phyloP scores from a whole-genome alignment of 2,329 filamentous ascomycete genomes.

The Akanthomyces muscarius region DNA sequence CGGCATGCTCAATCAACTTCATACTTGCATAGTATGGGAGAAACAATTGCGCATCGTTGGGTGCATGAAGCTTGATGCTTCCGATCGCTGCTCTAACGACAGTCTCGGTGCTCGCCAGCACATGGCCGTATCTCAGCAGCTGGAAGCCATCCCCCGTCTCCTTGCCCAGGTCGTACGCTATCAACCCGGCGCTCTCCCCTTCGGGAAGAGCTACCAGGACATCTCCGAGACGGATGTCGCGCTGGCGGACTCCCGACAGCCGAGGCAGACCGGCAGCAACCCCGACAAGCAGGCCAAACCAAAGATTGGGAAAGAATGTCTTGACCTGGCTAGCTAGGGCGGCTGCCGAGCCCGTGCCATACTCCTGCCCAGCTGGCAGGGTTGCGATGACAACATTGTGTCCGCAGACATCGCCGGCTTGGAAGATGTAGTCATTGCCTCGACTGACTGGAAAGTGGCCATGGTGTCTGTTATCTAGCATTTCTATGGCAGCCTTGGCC shows the following conservation, averaged over 20 bases:
- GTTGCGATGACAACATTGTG: constrained; percentile 35
- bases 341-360: constrained; percentile 31
- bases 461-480: constrained; percentile 31
- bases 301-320: constrained; percentile 31
- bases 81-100: constrained; percentile 33
- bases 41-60: constrained; percentile 24
- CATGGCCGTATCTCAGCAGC: constrained; percentile 24
- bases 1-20: constrained; percentile 21
- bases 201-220: constrained; percentile 30
- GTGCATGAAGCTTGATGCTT: constrained; percentile 27
- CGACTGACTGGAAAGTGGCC: constrained; percentile 29
- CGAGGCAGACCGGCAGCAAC: constrained; percentile 33
- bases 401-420: constrained; percentile 32
- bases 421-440: constrained; percentile 35
- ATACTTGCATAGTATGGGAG: constrained; percentile 25
- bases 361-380: constrained; percentile 30
- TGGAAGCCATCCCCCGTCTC: constrained; percentile 28
- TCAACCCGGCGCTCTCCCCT: constrained; percentile 25
- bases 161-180: constrained; percentile 34
- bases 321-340: constrained; percentile 32
- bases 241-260: constrained; percentile 22
- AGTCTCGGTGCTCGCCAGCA: constrained; percentile 27
- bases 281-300: constrained; percentile 34
- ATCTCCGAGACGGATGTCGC: constrained; percentile 37
- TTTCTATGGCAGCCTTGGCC: constrained; percentile 30